Percentiles rank a stretch among this genome's conserved stretches.
Evolutionary conservation across 2,329 filamentous ascomycete species (phyloP).

Genomic region (Stemphylium beticola): DNA sequence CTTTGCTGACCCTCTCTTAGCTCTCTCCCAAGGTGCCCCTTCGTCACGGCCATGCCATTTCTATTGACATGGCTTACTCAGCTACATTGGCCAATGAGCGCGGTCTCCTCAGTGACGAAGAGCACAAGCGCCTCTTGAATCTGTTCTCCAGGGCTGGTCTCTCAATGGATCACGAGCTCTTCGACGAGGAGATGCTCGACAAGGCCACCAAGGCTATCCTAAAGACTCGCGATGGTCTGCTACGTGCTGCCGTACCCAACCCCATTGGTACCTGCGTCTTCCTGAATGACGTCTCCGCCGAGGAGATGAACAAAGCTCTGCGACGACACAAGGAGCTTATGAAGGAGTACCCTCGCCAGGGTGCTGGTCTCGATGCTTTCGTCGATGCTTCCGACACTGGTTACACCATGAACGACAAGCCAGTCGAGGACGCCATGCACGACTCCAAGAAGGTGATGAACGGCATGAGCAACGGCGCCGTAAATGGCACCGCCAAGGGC

Average conservation of each 20-base stretch:
- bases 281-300: conserved; percentile 68
- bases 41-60: conserved; percentile 75
- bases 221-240: conserved; percentile 71
- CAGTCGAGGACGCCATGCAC: conserved; percentile 42
- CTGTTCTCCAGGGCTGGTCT: conserved; percentile 74
- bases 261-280: conserved; percentile 72
- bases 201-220: conserved; percentile 72
- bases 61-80: conserved; percentile 77
- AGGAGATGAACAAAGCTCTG: conserved; percentile 68
- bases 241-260: conserved; percentile 71
- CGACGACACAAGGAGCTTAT: conserved; percentile 68
- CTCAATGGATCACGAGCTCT: conserved; percentile 73
- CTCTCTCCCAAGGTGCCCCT: conserved; percentile 71
- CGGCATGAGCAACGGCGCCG: conserved; percentile 31
- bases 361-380: conserved; percentile 71
- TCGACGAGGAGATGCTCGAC: conserved; percentile 69
- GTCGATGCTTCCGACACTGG: conserved; percentile 74
- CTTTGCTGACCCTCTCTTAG: conserved; percentile 43
- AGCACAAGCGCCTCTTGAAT: conserved; percentile 68
- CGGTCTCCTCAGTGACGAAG: conserved; percentile 65
- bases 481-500: conserved; percentile 29
- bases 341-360: conserved; percentile 67
- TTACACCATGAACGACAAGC: conserved; percentile 56
- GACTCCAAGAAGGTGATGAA: conserved; percentile 29
- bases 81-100: conserved; percentile 70